Evolutionary conservation across 1,284 basidiomycete genomes (phyloP).

Genomic region (Dichomitus squalens): DNA sequence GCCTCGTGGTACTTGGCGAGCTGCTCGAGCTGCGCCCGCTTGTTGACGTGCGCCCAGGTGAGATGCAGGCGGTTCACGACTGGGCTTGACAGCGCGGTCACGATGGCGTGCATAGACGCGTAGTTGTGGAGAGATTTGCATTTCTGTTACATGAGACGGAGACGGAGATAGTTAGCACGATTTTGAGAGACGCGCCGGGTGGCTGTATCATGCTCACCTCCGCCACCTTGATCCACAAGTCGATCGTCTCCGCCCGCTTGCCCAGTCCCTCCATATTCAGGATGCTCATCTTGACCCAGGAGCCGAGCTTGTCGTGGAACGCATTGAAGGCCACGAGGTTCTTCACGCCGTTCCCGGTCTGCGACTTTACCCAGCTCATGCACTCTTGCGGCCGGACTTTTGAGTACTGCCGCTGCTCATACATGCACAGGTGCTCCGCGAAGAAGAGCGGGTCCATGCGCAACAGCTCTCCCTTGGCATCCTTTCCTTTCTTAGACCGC

Average conservation of each 20-base stretch:
- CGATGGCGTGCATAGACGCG: constrained; percentile 67
- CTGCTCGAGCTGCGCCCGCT: constrained; percentile 50
- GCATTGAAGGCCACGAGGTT: constrained; percentile 59
- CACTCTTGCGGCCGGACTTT: constrained; percentile 66
- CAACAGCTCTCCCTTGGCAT: constrained; percentile 53
- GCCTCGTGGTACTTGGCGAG: constrained; percentile 61
- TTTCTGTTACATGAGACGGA: constrained; percentile 49
- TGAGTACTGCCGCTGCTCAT: constrained; percentile 58
- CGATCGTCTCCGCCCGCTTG: constrained; percentile 60
- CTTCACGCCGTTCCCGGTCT: constrained; percentile 40
- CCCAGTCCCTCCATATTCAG: constrained; percentile 51
- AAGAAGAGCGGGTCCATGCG: constrained; percentile 55
- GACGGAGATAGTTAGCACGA: constrained; percentile 6
- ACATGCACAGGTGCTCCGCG: constrained; percentile 65
- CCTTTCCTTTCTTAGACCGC: constrained; percentile 42
- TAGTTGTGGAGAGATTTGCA: constrained; percentile 68
- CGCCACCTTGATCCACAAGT: constrained; percentile 76
- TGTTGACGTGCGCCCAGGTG: constrained; percentile 68
- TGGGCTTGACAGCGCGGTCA: constrained; percentile 61
- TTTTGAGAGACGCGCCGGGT: not conserved
- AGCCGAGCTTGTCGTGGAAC: constrained; percentile 60
- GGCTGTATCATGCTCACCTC: constrained; percentile 47
- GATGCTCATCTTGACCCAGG: constrained; percentile 68
- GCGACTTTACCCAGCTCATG: constrained; percentile 51
- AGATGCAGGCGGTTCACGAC: constrained; percentile 58